phyloP scores from a whole-genome alignment of 73 alveolate species.

The Paramecium sonneborni region DNA sequence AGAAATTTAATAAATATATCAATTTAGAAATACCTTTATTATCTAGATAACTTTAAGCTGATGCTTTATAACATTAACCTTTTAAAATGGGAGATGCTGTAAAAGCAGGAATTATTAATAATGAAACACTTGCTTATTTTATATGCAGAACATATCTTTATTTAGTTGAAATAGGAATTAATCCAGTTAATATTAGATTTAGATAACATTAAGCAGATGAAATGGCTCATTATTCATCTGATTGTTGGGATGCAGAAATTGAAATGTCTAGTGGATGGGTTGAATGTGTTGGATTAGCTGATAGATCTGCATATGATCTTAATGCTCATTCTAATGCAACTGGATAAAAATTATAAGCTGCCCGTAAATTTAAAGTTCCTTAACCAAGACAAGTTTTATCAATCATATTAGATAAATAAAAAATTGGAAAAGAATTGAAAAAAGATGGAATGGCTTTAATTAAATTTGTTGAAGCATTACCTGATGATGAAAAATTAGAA shows the following conservation, averaged over 20 bases:
- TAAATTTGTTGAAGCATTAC: conserved; percentile 78
- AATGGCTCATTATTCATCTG: conserved; percentile 99
- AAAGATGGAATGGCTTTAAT: conserved; percentile 84
- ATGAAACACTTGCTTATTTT: conserved; percentile 98
- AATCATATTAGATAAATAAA: conserved; percentile 81
- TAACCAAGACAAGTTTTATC: conserved; percentile 75
- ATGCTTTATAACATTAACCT: conserved; percentile 28
- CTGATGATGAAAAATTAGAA: conserved; percentile 83
- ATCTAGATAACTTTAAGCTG: conserved; percentile 76
- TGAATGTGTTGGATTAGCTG: conserved; percentile 99
- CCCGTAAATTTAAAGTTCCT: conserved; percentile 89
- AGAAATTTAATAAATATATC: conserved; percentile 83
- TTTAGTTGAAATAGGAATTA: conserved; percentile 86
- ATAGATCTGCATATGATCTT: conserved; percentile 97
- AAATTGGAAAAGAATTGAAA: conserved; percentile 83
- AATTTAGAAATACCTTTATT: conserved; percentile 88
- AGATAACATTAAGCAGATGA: conserved; percentile 98
- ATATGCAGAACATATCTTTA: conserved; percentile 94
- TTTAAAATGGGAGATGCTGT: conserved; percentile 90
- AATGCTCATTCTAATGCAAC: conserved; percentile 89
- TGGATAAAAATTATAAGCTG: conserved; percentile 87
- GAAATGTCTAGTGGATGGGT: conserved; percentile 98
- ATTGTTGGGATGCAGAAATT: conserved; percentile 99
- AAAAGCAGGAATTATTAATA: conserved; percentile 81
- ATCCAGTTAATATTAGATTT: conserved; percentile 91